Percentiles rank a stretch among this genome's conserved stretches.
phyloP scores from a whole-genome alignment of 306 rosid species.

The Cotoneaster glaucophyllus region DNA sequence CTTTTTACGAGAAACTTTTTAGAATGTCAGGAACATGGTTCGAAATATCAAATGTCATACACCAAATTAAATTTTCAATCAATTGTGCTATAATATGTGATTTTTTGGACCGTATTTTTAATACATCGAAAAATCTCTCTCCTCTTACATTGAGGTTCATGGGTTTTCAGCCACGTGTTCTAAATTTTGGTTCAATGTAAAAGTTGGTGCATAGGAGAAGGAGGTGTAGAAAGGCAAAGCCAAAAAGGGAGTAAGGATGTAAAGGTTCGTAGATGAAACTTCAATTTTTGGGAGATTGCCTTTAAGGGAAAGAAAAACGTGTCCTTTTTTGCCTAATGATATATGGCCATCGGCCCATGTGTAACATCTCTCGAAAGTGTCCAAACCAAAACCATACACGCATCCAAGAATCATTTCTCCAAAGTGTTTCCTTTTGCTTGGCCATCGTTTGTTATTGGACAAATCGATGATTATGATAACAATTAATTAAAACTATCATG shows the following conservation, averaged over 20 bases:
- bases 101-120: too few relatives aligned
- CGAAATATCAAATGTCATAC: too few relatives aligned
- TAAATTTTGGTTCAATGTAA: not conserved
- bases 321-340: not conserved
- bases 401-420: too few relatives aligned
- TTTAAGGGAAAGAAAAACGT: not conserved
- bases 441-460: too few relatives aligned
- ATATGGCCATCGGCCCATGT: not conserved
- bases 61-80: too few relatives aligned
- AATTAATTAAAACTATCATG: too few relatives aligned
- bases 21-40: too few relatives aligned
- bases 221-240: not conserved
- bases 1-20: too few relatives aligned
- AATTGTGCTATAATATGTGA: too few relatives aligned
- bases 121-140: not conserved
- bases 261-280: not conserved
- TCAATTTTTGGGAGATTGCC: not conserved
- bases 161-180: conserved; percentile 15
- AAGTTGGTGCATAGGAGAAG: conserved; percentile 22
- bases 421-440: too few relatives aligned
- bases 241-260: not conserved
- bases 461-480: not conserved
- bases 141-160: not conserved
- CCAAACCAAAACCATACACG: not conserved
- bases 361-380: not conserved